Base-by-base conservation (phyloP, 352 stramenopile genomes). In the Globisporangium takayamanum region DNA sequence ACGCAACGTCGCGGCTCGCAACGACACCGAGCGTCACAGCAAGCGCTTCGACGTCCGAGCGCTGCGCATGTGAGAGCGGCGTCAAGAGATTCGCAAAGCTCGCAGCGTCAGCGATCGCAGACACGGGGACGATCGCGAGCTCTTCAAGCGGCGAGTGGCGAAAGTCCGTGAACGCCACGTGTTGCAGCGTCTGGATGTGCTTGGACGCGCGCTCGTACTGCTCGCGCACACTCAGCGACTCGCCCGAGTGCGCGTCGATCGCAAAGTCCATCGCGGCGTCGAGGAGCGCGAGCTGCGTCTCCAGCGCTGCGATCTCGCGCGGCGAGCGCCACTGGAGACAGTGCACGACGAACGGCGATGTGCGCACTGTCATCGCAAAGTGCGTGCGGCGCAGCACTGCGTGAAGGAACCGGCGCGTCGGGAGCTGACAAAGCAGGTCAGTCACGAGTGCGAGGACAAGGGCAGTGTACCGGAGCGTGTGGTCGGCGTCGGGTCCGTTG, bases 351-450 rank as follows among this genome's bases (percentile, higher is more conserved):
- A 87, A 51, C 15, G 55, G 39, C 51, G 78, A 87, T 12, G 68
- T 68, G 5, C 67, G 64, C 22, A 87, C 66, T 11, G 50, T 45
- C 18, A 72, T 64, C 2, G 80, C 44, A 28, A 96, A 53, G 51
- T 93, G 88, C 30, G 66, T 53, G 50, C 88, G 79, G 2, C 84
- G 68, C 41, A 97, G 55, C 44, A 96, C 64, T 15, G 73, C 70
- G 44, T 78, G 63, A 12, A 97, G 64, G 47, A 95, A 96, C 42
- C 87, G 84, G n/a, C 92, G 86, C 22, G 92, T 98, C n/a, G 90
- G 80, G 2, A 96, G 66, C 64, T 97, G 87, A 26, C 63, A 77
- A 51, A 98, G 70, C 10, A 98, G 66, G 46, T 98, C 90, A 28
- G 79, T 82, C 41, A 96, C 57, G 39, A 97, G 69, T 48, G 82